Evolutionary conservation across 75 land plant genomes (phyloP).

Genomic region (Selaginella tamariscina): DNA sequence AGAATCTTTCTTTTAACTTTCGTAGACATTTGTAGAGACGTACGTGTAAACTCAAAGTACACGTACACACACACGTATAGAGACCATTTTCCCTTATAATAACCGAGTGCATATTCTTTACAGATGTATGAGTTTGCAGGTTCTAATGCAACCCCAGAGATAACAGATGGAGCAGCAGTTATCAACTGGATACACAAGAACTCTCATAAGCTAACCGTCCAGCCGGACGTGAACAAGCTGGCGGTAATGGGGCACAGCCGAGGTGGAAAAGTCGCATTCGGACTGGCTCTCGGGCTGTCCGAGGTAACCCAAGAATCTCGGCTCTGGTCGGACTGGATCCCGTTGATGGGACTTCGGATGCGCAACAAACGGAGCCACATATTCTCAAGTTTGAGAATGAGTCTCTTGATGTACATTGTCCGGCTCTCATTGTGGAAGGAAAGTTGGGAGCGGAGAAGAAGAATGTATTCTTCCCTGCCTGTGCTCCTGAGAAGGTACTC

Average conservation of each 20-base stretch:
- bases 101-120: neutral
- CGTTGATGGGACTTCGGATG: slow-evolving; percentile 58
- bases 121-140: slow-evolving; percentile 64
- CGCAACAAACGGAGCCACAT: slow-evolving; percentile 48
- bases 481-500: slow-evolving; percentile 74
- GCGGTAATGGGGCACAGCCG: slow-evolving; percentile 84
- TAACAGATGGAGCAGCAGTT: slow-evolving; percentile 39
- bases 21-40: neutral
- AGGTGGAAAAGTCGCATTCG: slow-evolving; percentile 77
- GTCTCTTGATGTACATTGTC: slow-evolving; percentile 35
- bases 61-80: no score
- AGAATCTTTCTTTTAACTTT: neutral
- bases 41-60: neutral
- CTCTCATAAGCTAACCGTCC: slow-evolving; percentile 15
- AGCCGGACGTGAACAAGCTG: slow-evolving; percentile 32
- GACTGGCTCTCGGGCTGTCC: slow-evolving; percentile 33
- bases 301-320: slow-evolving; percentile 26
- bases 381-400: slow-evolving; percentile 34
- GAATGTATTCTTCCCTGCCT: slow-evolving; percentile 63
- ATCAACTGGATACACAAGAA: slow-evolving; percentile 58
- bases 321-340: slow-evolving; percentile 76
- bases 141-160: slow-evolving; percentile 49
- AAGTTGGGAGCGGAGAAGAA: slow-evolving; percentile 44
- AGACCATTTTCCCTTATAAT: neutral
- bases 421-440: slow-evolving; percentile 61